A percentile compares a stretch with the other conserved stretches of the same genome.
Conservation (phyloP, 352 stramenopile genomes). For the Achlya hypogyna region DNA sequence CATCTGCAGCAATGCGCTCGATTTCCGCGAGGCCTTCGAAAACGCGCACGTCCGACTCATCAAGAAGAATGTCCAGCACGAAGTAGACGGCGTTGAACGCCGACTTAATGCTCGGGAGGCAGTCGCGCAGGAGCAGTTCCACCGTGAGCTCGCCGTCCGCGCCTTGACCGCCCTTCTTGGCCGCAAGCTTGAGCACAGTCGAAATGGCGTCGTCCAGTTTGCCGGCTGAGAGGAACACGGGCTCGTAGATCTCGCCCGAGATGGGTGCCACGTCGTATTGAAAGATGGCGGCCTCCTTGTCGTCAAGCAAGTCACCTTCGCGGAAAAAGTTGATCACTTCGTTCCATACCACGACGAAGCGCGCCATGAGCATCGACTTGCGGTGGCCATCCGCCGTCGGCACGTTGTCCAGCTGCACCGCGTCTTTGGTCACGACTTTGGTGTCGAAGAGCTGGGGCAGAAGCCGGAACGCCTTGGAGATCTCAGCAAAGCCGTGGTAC, state of each 20-base stretch:
- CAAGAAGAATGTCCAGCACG: conserved; percentile 55
- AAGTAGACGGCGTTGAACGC: conserved; percentile 72
- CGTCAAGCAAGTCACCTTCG: conserved; percentile 57
- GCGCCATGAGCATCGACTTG: conserved; percentile 45
- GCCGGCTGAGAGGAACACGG: conserved; percentile 65
- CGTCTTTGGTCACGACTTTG: conserved; percentile 46
- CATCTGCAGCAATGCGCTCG: conserved; percentile 44
- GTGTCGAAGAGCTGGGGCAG: conserved; percentile 57
- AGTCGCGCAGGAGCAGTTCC: conserved; percentile 63
- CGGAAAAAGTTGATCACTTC: conserved; percentile 73
- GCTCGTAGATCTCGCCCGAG: conserved; percentile 59
- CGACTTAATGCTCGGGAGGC: conserved; percentile 52
- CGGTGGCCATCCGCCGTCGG: conserved; percentile 15
- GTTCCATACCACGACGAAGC: conserved; percentile 76
- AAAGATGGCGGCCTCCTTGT: conserved; percentile 62
- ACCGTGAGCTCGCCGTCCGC: conserved; percentile 49
- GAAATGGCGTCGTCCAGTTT: conserved; percentile 58
- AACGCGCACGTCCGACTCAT: conserved; percentile 52
- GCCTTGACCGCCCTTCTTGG: conserved; percentile 32
- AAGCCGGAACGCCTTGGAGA: conserved; percentile 57
- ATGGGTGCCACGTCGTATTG: conserved; percentile 66
- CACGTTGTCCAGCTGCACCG: conserved; percentile 6
- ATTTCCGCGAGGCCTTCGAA: conserved; percentile 54
- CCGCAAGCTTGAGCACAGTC: conserved; percentile 39
- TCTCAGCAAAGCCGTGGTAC: conserved; percentile 53